phyloP scores from a whole-genome alignment of 495 filamentous ascomycete genomes.

The Tuber indicum region DNA sequence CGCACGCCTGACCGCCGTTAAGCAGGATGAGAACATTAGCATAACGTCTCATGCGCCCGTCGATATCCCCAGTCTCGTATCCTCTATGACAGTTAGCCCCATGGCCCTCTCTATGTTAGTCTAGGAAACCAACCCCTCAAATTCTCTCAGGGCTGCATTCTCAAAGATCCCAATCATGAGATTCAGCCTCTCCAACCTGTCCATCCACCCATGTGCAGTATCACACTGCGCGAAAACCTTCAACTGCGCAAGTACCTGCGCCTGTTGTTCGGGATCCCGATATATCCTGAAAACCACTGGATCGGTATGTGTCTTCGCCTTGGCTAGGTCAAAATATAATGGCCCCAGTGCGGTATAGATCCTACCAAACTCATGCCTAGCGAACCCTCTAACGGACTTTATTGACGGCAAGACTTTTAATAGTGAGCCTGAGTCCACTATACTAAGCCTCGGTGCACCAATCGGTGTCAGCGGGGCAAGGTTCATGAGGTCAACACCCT shows the following conservation, averaged over 20 bases:
- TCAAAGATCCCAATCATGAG: conserved; percentile 80
- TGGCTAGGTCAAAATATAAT: conserved; percentile 76
- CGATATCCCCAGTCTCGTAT: conserved; percentile 80
- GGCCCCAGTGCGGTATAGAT: conserved; percentile 81
- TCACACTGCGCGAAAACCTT: conserved; percentile 72
- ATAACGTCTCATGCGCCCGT: conserved; percentile 81
- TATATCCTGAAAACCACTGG: conserved; percentile 79
- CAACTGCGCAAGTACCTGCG: conserved; percentile 76
- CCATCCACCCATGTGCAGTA: conserved; percentile 62
- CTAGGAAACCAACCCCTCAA: conserved; percentile 54
- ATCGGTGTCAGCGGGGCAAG: conserved; percentile 26
- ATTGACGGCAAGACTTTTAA: conserved; percentile 61
- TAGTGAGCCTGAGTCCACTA: conserved; percentile 53
- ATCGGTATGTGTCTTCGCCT: conserved; percentile 66
- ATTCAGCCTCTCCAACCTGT: conserved; percentile 62
- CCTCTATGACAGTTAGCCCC: conserved; percentile 46
- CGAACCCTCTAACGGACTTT: conserved; percentile 75
- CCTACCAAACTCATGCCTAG: conserved; percentile 82
- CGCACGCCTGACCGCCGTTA: conserved; percentile 70
- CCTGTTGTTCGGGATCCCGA: conserved; percentile 79
- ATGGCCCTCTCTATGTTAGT: not conserved
- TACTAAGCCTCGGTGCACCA: conserved; percentile 1
- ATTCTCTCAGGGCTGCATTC: conserved; percentile 80
- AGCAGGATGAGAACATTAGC: conserved; percentile 74
- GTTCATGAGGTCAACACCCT: conserved; percentile 46